Evolutionary conservation across 2,329 filamentous ascomycete genomes (phyloP).

Genomic region (Fusarium phyllophilum): DNA sequence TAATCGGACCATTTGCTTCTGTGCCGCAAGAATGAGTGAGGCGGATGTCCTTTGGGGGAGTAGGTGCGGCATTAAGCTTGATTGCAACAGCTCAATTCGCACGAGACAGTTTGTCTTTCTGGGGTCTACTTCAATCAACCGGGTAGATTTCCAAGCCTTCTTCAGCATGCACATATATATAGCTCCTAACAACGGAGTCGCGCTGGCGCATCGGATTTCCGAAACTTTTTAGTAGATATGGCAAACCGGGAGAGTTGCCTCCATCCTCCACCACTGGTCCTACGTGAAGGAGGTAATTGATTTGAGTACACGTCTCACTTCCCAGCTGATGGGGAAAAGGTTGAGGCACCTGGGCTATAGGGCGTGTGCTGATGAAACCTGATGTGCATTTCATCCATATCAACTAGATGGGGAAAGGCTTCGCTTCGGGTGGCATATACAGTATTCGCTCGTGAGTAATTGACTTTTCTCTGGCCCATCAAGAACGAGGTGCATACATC

Average conservation of each 20-base stretch:
- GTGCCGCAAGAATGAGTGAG: not conserved
- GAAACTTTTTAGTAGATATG: not conserved
- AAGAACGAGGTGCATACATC: rapidly evolving
- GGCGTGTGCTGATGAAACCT: not conserved
- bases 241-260: not conserved
- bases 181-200: too few species aligned
- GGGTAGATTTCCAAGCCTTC: too few species aligned
- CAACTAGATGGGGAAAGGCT: not conserved
- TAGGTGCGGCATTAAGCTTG: not conserved
- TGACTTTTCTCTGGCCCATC: rapidly evolving
- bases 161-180: too few species aligned
- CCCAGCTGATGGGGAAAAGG: rapidly evolving
- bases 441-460: not conserved
- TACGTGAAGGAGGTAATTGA: rapidly evolving
- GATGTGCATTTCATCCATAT: not conserved
- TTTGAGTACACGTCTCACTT: rapidly evolving
- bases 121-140: too few species aligned
- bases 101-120: rapidly evolving
- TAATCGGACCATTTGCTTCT: not conserved
- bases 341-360: not conserved
- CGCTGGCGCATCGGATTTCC: too few species aligned
- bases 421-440: not conserved
- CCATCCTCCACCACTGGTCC: too few species aligned
- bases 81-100: not conserved
- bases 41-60: not conserved